These are phyloP conservation scores for Schizosaccharomyces japonicus DNA, from an alignment of 805 yeast genomes.

Conservation along the genomic window DNA sequence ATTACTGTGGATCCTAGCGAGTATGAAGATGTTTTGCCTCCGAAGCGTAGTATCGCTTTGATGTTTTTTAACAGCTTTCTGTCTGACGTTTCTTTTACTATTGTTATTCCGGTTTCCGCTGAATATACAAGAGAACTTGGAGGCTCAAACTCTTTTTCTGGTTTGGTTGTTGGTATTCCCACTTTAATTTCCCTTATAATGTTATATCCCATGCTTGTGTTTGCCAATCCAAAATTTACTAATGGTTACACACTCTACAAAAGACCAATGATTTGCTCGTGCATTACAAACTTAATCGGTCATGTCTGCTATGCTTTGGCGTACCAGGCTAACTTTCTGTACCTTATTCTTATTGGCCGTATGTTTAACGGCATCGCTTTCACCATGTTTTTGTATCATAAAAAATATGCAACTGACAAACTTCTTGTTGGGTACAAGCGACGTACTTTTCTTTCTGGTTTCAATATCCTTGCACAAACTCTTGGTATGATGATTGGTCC, in stretches of 20 bases:
- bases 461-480: not conserved
- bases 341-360: constrained; percentile 1
- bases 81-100: not conserved
- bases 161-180: not conserved
- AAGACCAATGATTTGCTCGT: not conserved
- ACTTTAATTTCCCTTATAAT: not conserved
- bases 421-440: not conserved
- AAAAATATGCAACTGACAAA: not conserved
- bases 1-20: no score
- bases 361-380: not conserved
- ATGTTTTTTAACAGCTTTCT: not conserved
- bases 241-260: not conserved
- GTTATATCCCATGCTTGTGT: not conserved
- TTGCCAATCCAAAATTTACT: not conserved
- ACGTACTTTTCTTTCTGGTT: not conserved
- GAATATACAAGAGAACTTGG: not conserved
- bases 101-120: not conserved
- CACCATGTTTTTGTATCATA: constrained; percentile 2
- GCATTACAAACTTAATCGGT: not conserved
- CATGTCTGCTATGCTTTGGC: not conserved
- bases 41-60: not conserved
- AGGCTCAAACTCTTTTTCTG: constrained; percentile 1
- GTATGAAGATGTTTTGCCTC: not conserved
- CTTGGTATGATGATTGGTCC: constrained; percentile 2
- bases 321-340: not conserved